A percentile compares a stretch with the other conserved stretches of the same genome.
Evolutionary conservation across 139 green algal species (phyloP).

Genomic region (Chlorella ohadii): DNA sequence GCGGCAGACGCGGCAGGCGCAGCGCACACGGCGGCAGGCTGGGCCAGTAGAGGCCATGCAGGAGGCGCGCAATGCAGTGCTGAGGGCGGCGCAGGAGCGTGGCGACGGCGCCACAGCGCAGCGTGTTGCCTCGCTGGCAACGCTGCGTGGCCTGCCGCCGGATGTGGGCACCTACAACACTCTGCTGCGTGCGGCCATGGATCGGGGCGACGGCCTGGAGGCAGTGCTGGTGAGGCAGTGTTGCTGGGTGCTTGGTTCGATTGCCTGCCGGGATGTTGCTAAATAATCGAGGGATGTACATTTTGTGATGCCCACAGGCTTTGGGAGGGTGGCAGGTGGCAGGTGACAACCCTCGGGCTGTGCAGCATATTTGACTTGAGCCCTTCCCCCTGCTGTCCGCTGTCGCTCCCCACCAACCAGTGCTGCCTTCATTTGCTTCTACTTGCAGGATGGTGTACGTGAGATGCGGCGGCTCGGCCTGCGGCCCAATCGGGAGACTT

Average conservation of each 20-base stretch:
- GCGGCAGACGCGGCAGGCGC: not conserved
- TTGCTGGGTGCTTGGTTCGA: not conserved
- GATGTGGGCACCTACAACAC: slow-evolving; percentile 24
- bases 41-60: not conserved
- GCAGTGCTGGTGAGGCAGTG: slow-evolving; percentile 14
- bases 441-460: not conserved
- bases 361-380: too few relatives aligned
- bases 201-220: slow-evolving; percentile 10
- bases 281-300: too few relatives aligned
- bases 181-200: slow-evolving; percentile 18
- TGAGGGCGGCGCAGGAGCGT: slow-evolving; percentile 4
- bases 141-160: slow-evolving; percentile 28
- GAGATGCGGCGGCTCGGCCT: slow-evolving; percentile 35
- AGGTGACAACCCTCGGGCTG: too few relatives aligned
- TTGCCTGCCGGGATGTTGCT: not conserved
- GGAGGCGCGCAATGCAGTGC: slow-evolving; percentile 5
- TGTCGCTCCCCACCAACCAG: not conserved
- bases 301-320: too few relatives aligned
- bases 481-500: slow-evolving; percentile 2
- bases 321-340: too few relatives aligned
- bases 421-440: not conserved
- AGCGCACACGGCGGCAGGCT: not conserved
- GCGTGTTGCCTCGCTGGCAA: slow-evolving; percentile 4
- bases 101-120: not conserved
- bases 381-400: too few relatives aligned